Evolutionary conservation across 2,329 filamentous ascomycete genomes (phyloP), one percentile per base, ranked within the genome.

Genomic region (Claviceps lovelessii): DNA sequence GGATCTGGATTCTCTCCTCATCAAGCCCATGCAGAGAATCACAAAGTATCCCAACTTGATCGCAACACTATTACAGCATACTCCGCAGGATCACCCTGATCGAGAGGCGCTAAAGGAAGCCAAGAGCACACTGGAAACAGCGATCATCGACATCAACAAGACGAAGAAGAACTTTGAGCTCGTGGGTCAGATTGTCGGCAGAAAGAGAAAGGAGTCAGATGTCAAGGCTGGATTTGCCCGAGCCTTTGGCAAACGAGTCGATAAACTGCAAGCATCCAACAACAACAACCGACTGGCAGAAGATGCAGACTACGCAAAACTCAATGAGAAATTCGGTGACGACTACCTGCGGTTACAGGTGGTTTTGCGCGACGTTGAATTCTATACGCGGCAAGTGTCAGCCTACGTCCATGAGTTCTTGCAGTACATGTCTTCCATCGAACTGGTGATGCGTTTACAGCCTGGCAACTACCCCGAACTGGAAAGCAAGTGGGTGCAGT

Each of bases 11-110:
- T 95, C 93, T 0, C 76, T 98, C n/a, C 79, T 98, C 23, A 91
- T 98, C 65, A 98, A 98, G 69, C 93, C 93, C 1, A 90, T 95
- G 68, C 93, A 98, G 70, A 83, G 93, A 50, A 85, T 97, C 58
- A 84, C 91, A 39, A 96, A 96, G 64, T 98, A 97, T 65, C 90
- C 90, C 4, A 83, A 95, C 49, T 75, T 98, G 45, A 80, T 98
- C 48, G 81, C 83, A 39, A 84, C 90, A 55, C 75, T 98, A 11
- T 75, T 94, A 29, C 83, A 90, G 58, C 80, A 85, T 55, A 97
- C 91, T 0, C 85, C 88, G 0, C 70, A 77, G 10, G 84, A 90
- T 58, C 93, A 98, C 65, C 90, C 91, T 0, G 93, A 98, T 68
- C 80, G 85, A 57, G 73, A 76, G 31, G 73, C 79, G 9, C 77